Base-by-base conservation (phyloP, 1,284 basidiomycete species). In the Cerioporus squamosus region DNA sequence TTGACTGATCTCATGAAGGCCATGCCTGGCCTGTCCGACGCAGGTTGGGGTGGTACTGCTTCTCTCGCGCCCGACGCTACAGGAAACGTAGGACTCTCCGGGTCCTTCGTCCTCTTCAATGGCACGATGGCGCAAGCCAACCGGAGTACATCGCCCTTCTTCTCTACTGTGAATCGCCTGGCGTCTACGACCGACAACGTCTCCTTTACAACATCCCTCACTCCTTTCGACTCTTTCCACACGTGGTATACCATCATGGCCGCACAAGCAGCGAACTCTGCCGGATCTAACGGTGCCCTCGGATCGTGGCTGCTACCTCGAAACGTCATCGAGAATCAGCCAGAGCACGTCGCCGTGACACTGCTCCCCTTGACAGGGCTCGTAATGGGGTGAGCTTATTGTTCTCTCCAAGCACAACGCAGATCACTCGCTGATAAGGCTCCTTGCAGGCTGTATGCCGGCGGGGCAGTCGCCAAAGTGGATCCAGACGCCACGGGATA, bases 261-360 rank as follows among this genome's bases (percentile, higher is more conserved):
- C 46, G 31, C 56, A 2, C 38, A 48, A 20, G 39, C 6, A 20
- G 17, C 24, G 18, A 18, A 18, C 10, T 31, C 52, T 2, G 61
- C 54, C 1, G 69, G 69, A 5, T 61, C 0, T 4, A 71, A 72
- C 44, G 44, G 62, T 0, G 67, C 77, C 42, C 0, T 77, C 9
- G 68, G 72, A 0, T 78, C 77, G 1, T 70, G 79, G 38, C 68
- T 81, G 2, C 62, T 79, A 10, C 71, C 77, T 1, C 64, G 72
- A 17, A 70, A 75, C 9, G 61, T 74, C 3, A 57, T 76, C 3
- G 62, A 71, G 23, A 60, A 57, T 1, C 60, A 75, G 18, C 68
- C 67, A 23, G 62, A 66, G 7, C 61, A 70, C 44, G 58, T 74
- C 10, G 73, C 73, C 3, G 62, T 72, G n/a, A 65, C 69, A 1